Conservation (phyloP, 257 asterid species). For the Solanum virginianum region DNA sequence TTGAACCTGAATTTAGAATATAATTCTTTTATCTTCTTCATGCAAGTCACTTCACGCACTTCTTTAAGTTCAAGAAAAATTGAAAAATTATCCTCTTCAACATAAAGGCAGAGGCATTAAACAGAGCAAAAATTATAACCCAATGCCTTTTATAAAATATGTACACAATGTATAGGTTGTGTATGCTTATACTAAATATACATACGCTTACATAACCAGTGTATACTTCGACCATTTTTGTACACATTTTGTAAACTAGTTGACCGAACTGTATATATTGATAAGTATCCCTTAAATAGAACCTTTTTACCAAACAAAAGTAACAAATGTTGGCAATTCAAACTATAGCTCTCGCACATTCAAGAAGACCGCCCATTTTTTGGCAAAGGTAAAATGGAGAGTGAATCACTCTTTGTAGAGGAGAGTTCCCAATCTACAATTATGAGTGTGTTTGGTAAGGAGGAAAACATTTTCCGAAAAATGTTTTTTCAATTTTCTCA, state of each 20-base stretch:
- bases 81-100: background rate
- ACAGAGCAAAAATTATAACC: background rate
- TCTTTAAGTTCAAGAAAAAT: background rate
- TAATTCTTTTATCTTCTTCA: background rate
- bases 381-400: background rate
- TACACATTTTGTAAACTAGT: background rate
- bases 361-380: background rate
- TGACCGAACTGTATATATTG: background rate
- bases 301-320: background rate
- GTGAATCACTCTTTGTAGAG: background rate
- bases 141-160: background rate
- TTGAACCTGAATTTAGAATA: background rate
- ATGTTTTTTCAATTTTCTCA: no score
- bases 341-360: background rate
- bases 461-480: no score
- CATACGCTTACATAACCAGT: background rate
- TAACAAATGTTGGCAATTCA: background rate
- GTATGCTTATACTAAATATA: background rate
- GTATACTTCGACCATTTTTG: background rate
- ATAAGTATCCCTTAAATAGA: background rate
- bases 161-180: background rate
- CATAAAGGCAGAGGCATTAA: background rate
- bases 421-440: background rate
- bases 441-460: background rate
- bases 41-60: background rate